Percentiles rank a stretch among this genome's conserved stretches.
Conservation (phyloP, 1,284 basidiomycete genomes). For the Hortiboletus rubellus region DNA sequence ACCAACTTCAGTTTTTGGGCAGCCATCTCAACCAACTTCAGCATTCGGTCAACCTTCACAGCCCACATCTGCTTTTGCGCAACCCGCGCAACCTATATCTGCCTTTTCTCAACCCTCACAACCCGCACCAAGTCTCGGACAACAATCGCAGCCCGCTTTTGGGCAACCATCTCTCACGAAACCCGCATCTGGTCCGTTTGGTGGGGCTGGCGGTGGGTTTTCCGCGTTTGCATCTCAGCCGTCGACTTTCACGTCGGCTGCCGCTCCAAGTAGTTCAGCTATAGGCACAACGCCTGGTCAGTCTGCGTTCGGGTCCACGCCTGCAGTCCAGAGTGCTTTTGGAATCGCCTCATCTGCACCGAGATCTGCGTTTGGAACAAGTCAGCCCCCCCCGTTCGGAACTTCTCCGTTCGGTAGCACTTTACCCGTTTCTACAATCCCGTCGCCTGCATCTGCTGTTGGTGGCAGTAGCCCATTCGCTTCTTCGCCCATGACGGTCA, state of each 20-base stretch:
- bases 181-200: conserved; percentile 33
- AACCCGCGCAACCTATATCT: conserved; percentile 31
- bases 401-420: conserved; percentile 10
- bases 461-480: conserved; percentile 29
- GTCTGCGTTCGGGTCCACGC: conserved; percentile 33
- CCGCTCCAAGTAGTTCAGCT: conserved; percentile 13
- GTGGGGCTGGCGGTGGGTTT: conserved; percentile 36
- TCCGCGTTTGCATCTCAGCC: conserved; percentile 38
- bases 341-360: conserved; percentile 22
- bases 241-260: conserved; percentile 27
- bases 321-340: conserved; percentile 29
- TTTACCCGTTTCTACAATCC: conserved; percentile 15
- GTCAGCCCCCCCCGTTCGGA: conserved; percentile 20
- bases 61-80: conserved; percentile 40
- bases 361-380: conserved; percentile 34
- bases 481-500: conserved; percentile 25
- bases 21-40: conserved; percentile 26
- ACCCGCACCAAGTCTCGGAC: conserved; percentile 36
- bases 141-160: conserved; percentile 40
- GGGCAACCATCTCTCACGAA: conserved; percentile 36
- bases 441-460: conserved; percentile 21
- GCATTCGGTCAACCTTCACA: conserved; percentile 35
- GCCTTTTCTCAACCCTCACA: conserved; percentile 44
- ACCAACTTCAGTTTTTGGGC: conserved; percentile 37
- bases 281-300: conserved; percentile 21